Percentiles rank a stretch among this genome's conserved stretches.
Conservation (phyloP, 306 rosid genomes). For the Cercis canadensis region DNA sequence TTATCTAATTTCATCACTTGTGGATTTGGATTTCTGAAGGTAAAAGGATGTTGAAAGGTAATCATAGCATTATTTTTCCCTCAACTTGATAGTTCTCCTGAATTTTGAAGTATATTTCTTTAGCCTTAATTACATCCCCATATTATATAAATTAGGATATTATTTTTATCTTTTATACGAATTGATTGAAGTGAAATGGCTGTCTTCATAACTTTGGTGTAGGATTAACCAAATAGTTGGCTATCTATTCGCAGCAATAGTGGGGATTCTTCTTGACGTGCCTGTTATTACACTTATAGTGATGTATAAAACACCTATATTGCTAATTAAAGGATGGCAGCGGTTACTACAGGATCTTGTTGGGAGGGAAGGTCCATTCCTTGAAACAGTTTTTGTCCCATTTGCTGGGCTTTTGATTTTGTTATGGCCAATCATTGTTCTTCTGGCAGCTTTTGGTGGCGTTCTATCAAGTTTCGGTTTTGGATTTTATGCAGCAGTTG, state of each 20-base stretch:
- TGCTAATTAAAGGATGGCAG: slow-evolving; percentile 39
- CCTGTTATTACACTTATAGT: slow-evolving; percentile 30
- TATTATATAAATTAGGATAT: too few relatives aligned
- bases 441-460: slow-evolving; percentile 20
- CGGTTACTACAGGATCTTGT: slow-evolving; percentile 35
- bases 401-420: slow-evolving; percentile 37
- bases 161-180: too few relatives aligned
- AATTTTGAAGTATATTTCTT: neutral
- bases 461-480: slow-evolving; percentile 30
- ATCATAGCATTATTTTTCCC: too few relatives aligned
- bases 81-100: too few relatives aligned
- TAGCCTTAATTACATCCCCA: too few relatives aligned
- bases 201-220: neutral
- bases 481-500: slow-evolving; percentile 34
- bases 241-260: slow-evolving; percentile 29
- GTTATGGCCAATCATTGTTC: slow-evolving; percentile 33
- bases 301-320: slow-evolving; percentile 35
- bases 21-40: too few relatives aligned
- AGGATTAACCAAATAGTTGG: slow-evolving; percentile 31
- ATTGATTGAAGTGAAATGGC: neutral
- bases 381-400: slow-evolving; percentile 40
- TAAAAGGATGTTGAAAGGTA: too few relatives aligned
- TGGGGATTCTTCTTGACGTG: slow-evolving; percentile 31
- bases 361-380: slow-evolving; percentile 40
- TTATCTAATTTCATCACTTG: too few relatives aligned